Conservation (phyloP, 805 yeast genomes). For the Saturnispora besseyi region DNA sequence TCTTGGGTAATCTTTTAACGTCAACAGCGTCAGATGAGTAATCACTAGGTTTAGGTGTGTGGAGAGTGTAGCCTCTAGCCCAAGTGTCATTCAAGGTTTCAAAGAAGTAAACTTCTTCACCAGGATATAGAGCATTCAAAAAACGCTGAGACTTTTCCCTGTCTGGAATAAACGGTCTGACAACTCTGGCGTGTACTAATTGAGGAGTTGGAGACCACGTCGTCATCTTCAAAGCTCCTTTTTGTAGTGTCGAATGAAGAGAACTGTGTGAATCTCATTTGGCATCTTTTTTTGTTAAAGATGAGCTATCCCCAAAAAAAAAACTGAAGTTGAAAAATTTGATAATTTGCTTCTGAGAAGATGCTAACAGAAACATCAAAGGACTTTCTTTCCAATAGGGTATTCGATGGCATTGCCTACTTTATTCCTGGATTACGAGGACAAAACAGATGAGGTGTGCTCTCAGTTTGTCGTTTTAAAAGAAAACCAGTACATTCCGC, state of each 20-base stretch:
- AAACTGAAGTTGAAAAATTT: neutral
- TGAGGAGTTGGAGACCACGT: conserved; percentile 1
- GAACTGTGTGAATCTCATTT: neutral
- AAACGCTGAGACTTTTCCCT: neutral
- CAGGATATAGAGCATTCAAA: conserved; percentile 11
- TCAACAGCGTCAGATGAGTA: conserved; percentile 52
- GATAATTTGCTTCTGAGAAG: neutral
- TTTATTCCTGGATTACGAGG: conserved; percentile 30
- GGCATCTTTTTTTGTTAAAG: neutral
- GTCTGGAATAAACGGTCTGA: neutral
- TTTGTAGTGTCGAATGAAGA: neutral
- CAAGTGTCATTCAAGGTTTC: conserved; percentile 34
- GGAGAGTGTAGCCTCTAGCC: conserved; percentile 70
- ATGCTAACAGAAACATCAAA: neutral
- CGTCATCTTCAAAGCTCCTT: neutral
- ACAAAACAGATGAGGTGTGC: conserved; percentile 63
- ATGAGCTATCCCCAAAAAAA: neutral
- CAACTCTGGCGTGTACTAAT: conserved; percentile 3
- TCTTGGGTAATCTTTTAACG: conserved; percentile 54
- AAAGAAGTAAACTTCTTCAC: conserved; percentile 12
- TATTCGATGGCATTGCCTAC: neutral
- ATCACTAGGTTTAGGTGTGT: conserved; percentile 63
- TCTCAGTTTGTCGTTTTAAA: conserved; percentile 45
- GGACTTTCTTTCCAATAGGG: neutral
- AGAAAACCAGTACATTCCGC: conserved; percentile 54